Evolutionary conservation across 78 protist genomes (phyloP).

Genomic region (Dictyostelium discoideum): DNA sequence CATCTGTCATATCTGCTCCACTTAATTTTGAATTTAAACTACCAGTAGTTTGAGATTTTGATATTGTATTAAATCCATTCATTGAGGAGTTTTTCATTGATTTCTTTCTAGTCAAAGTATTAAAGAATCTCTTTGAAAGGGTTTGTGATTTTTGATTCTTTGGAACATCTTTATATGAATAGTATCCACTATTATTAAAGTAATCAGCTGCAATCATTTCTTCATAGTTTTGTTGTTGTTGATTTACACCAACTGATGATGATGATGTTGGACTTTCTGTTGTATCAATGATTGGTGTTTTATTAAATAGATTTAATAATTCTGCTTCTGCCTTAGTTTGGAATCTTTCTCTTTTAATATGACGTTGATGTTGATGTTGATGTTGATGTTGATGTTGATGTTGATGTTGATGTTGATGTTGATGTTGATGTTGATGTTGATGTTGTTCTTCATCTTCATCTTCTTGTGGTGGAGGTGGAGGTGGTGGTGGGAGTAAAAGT

Average conservation of each 20-base stretch:
- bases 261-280: not conserved
- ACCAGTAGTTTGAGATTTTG: not conserved
- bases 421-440: not conserved
- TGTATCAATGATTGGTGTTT: not conserved
- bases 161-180: not conserved
- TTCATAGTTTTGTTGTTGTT: not conserved
- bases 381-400: too few species aligned
- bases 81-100: not conserved
- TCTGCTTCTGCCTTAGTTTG: conserved; percentile 41
- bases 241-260: not conserved
- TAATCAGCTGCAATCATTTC: not conserved
- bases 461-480: not conserved
- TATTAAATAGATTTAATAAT: not conserved
- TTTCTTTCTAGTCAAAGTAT: conserved; percentile 28
- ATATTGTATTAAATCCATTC: not conserved
- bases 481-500: not conserved
- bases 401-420: too few species aligned
- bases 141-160: not conserved
- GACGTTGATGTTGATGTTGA: not conserved
- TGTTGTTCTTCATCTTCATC: not conserved
- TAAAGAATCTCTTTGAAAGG: conserved; percentile 16
- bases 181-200: not conserved
- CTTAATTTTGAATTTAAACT: not conserved
- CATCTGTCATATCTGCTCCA: not conserved
- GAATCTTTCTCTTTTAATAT: conserved; percentile 16